Base-by-base conservation (phyloP, 148 eudicot genomes). In the Spergularia bocconei region DNA sequence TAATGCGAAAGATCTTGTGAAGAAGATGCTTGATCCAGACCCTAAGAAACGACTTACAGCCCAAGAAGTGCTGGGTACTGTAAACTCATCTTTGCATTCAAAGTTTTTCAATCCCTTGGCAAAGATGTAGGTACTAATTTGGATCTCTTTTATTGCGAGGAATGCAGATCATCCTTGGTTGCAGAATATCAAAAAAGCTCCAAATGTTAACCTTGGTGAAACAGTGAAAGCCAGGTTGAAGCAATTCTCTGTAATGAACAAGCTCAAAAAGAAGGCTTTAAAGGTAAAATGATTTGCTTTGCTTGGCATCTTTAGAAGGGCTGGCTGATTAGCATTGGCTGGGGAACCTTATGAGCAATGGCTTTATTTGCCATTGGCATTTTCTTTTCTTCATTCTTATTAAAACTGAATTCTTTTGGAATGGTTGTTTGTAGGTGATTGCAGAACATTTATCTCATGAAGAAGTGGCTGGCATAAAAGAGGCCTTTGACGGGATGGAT, bases 161-260 rank as follows among this genome's bases (percentile, higher is more conserved):
- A 72, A 75, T 69, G 84, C 85, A 91, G 97, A 89, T 63, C 97
- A 91, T 79, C 88, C 93, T 7, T 91, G 97, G 97, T 62, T 91
- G 80, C 89, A 84, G 73, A 88, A 91, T 72, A 85, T 86, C 71
- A 91, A 88, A 82, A 86, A 89, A 81, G 90, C 91, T 74, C 89
- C 97, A 54, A 91, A 91, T 80, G 93, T 91, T 17, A 78, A 87
- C 58, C 84, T 91, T 54, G 97, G 97, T 70, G 97, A 91, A 84
- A 86, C 91, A 50, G 97, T 91, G 74, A 90, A 89, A 90, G 90
- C 97, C 75, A 86, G 93, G 82, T 80, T 91, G 67, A 91, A 91
- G 70, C 97, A 91, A 63, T 91, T 91, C 73, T 86, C 93, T 62
- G 89, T 91, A 76, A 91, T 91, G 97, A 91, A 91, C 86, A 91